phyloP scores from a whole-genome alignment of 2,329 filamentous ascomycete genomes.

The Alternaria triticimaculans region DNA sequence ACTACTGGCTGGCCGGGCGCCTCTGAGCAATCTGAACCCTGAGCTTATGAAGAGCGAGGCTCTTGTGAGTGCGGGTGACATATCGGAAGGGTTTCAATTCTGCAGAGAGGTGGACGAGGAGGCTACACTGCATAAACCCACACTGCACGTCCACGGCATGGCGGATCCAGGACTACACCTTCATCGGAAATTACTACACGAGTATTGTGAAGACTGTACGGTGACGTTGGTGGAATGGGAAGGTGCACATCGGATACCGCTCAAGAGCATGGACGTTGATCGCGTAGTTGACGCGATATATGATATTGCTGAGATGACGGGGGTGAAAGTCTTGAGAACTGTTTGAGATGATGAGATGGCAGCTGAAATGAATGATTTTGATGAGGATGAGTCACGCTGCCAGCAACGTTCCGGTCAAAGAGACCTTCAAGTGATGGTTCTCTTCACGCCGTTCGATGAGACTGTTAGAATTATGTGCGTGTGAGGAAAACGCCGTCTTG shows the following conservation, averaged over 20 bases:
- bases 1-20: conserved; percentile 66
- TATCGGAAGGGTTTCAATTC: conserved; percentile 53
- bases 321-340: conserved; percentile 47
- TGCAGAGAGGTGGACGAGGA: conserved; percentile 48
- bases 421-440: neutral
- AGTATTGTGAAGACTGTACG: conserved; percentile 65
- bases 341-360: conserved; percentile 19
- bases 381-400: neutral
- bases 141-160: conserved; percentile 72
- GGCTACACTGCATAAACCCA: conserved; percentile 63
- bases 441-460: neutral
- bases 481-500: neutral
- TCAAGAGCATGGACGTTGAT: conserved; percentile 71
- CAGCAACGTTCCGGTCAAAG: neutral
- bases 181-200: conserved; percentile 62
- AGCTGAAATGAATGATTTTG: neutral
- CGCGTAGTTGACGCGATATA: conserved; percentile 61
- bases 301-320: conserved; percentile 58
- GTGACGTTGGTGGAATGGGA: conserved; percentile 73
- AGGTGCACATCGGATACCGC: conserved; percentile 72
- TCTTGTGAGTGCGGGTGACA: conserved; percentile 50
- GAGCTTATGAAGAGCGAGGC: conserved; percentile 43
- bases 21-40: conserved; percentile 62
- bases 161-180: conserved; percentile 65
- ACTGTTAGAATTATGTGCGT: neutral